A percentile compares a stretch with the other conserved stretches of the same genome.
Conservation (phyloP, 2,329 filamentous ascomycete genomes). For the Colletotrichum tamarilloi region DNA sequence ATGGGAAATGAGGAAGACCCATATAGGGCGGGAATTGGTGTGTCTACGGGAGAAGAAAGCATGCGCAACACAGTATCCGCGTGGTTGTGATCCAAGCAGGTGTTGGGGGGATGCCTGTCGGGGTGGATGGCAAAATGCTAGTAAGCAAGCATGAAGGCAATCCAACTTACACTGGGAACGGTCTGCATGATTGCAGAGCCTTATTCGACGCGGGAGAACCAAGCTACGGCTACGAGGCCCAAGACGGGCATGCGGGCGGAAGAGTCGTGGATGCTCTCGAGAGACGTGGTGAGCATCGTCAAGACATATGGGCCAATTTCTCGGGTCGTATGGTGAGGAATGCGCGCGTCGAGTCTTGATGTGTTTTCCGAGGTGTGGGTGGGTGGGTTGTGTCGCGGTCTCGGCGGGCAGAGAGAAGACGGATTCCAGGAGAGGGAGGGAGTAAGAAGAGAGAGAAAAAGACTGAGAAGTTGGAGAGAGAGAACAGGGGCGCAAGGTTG, state of each 20-base stretch:
- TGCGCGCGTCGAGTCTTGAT: constrained; percentile 19
- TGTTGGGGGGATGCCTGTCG: constrained; percentile 30
- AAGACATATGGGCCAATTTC: constrained; percentile 36
- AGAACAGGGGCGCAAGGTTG: not conserved
- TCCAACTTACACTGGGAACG: constrained; percentile 60
- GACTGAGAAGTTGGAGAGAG: not conserved
- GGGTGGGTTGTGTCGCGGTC: not conserved
- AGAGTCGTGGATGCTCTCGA: constrained; percentile 31
- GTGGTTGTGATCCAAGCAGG: not conserved
- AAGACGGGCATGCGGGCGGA: constrained; percentile 33
- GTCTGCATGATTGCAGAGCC: constrained; percentile 63
- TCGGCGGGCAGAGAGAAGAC: not conserved
- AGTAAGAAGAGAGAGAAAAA: not conserved
- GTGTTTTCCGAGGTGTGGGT: not conserved
- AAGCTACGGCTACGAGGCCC: constrained; percentile 1
- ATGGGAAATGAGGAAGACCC: constrained; percentile 27
- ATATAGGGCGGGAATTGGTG: not conserved
- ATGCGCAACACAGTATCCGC: not conserved
- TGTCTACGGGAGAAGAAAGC: constrained; percentile 10
- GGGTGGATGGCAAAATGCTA: constrained; percentile 5
- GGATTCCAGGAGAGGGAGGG: not conserved
- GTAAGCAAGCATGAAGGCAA: not conserved
- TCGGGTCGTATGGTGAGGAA: constrained; percentile 20
- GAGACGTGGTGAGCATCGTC: constrained; percentile 36
- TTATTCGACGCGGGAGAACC: constrained; percentile 48